A percentile compares a stretch with the other conserved stretches of the same genome.
phyloP scores from a whole-genome alignment of 139 green algal genomes.

The Nannochloris sp. region DNA sequence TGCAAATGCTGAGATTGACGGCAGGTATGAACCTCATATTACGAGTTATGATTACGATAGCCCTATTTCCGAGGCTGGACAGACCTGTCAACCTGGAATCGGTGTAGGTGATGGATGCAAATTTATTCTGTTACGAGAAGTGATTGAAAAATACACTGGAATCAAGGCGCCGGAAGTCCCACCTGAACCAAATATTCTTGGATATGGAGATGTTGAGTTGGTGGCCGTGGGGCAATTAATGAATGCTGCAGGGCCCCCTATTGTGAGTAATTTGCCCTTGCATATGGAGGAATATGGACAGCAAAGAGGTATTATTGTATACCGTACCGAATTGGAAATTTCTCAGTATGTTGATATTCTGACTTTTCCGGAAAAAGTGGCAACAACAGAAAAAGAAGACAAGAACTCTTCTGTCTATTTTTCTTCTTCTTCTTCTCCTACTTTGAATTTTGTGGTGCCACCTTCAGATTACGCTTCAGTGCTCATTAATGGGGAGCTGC shows the following conservation, averaged over 20 bases:
- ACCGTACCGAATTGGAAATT: constrained; percentile 4
- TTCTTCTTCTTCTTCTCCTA: background rate
- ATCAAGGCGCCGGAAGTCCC: constrained; percentile 18
- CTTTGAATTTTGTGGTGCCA: constrained; percentile 13
- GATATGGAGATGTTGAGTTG: constrained; percentile 35
- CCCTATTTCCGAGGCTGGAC: constrained; percentile 43
- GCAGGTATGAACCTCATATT: constrained; percentile 31
- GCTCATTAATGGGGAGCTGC: constrained; percentile 23
- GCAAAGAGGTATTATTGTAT: constrained; percentile 44
- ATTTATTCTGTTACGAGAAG: constrained; percentile 36
- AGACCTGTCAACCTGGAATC: constrained; percentile 45
- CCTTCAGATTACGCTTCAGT: constrained; percentile 37
- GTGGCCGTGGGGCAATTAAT: constrained; percentile 20
- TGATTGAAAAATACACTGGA: constrained; percentile 24
- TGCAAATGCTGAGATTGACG: constrained; percentile 22
- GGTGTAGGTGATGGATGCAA: constrained; percentile 40
- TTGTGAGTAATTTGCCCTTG: constrained; percentile 20
- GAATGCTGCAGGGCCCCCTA: constrained; percentile 16
- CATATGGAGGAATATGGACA: constrained; percentile 56
- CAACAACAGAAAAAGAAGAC: no score
- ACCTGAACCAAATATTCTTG: background rate
- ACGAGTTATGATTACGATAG: constrained; percentile 56
- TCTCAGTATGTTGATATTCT: no score
- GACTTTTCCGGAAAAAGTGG: no score
- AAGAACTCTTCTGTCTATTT: background rate